Conservation (phyloP, 306 rosid species). For the Pyrus bretschneideri region DNA sequence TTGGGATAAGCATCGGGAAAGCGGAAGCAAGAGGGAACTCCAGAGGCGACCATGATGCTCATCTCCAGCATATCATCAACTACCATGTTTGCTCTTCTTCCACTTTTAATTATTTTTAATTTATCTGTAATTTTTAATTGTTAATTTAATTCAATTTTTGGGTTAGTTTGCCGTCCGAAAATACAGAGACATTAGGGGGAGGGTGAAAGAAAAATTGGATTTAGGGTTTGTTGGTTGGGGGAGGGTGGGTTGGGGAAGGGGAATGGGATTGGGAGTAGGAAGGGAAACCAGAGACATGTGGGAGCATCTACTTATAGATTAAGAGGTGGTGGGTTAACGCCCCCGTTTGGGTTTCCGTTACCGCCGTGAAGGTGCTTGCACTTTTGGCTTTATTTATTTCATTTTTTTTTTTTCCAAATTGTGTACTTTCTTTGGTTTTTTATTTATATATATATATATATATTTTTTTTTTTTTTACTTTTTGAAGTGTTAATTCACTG, state of each 20-base stretch:
- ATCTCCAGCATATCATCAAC: constrained; percentile 63
- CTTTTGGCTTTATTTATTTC: background rate
- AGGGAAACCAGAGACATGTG: constrained; percentile 16
- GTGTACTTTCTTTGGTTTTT: background rate
- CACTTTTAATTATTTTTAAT: background rate
- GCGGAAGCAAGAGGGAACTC: constrained; percentile 53
- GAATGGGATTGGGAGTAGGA: constrained; percentile 1
- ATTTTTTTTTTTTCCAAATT: background rate
- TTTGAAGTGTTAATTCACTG: background rate
- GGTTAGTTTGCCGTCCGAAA: constrained; percentile 1
- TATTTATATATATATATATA: too few species aligned
- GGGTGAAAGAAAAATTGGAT: background rate
- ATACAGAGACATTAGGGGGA: background rate
- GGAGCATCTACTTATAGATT: constrained; percentile 36
- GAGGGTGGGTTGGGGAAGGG: background rate
- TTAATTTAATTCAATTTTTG: background rate
- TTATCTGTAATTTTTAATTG: background rate
- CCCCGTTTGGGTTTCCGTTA: constrained; percentile 36
- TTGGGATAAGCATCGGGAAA: constrained; percentile 68
- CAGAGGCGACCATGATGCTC: constrained; percentile 47
- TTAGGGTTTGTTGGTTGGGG: background rate
- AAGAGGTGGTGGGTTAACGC: constrained; percentile 27
- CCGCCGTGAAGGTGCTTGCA: constrained; percentile 38
- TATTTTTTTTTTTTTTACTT: background rate
- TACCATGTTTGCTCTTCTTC: constrained; percentile 30